phyloP scores from a whole-genome alignment of 805 yeast species.

The Komagataella pastoris region DNA sequence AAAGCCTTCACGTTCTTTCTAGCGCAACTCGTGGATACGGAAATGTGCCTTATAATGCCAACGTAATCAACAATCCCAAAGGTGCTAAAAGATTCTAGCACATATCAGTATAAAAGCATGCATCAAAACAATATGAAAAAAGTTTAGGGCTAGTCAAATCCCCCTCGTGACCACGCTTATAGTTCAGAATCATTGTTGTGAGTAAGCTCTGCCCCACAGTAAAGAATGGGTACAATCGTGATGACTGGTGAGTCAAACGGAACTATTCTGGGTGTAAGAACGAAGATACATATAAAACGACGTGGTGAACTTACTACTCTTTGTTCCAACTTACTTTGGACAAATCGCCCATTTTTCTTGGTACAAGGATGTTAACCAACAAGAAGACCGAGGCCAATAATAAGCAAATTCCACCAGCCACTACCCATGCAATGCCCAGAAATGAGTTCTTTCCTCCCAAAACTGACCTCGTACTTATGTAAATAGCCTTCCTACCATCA shows the following conservation, averaged over 20 bases:
- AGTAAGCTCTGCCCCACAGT: neutral
- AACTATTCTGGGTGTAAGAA: neutral
- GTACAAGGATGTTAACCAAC: constrained; percentile 42
- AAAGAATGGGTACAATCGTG: neutral
- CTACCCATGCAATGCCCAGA: constrained; percentile 63
- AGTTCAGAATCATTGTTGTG: no score
- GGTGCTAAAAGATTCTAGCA: no score
- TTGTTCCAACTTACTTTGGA: constrained; percentile 62
- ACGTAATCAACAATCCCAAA: no score
- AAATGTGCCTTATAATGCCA: no score
- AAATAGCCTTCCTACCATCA: constrained; percentile 55
- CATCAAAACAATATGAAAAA: no score
- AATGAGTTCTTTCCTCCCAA: constrained; percentile 70
- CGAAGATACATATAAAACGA: neutral
- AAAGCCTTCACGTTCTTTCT: no score
- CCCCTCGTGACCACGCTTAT: no score
- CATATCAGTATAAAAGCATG: no score
- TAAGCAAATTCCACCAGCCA: constrained; percentile 59
- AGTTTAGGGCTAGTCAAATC: no score
- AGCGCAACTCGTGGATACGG: no score
- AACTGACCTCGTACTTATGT: constrained; percentile 55
- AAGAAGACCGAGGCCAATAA: constrained; percentile 39
- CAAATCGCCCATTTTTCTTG: constrained; percentile 65
- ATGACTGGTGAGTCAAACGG: neutral
- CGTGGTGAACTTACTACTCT: constrained; percentile 12